Base-by-base conservation (phyloP, 352 stramenopile species). In the Hyaloperonospora arabidopsidis region DNA sequence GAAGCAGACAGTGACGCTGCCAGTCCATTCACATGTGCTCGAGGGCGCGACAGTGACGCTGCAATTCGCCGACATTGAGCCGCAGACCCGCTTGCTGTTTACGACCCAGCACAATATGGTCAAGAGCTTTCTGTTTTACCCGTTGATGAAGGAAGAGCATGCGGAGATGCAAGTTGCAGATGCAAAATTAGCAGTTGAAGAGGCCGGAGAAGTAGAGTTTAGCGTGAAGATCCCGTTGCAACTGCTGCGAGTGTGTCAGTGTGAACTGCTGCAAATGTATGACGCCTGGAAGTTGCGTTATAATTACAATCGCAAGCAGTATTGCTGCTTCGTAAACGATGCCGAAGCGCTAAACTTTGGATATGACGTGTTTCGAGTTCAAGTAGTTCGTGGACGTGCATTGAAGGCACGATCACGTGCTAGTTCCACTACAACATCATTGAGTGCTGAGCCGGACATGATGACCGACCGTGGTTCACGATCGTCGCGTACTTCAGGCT, bases 181-280 rank as follows among this genome's bases (percentile, higher is more conserved):
- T 1, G 73, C 77, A 1, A 90, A 87, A 44, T 49, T 90, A 15
- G 81, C 72, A n/a, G 65, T 88, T 15, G 84, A 93, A 64, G 80
- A 93, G 54, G 77, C 75, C 2, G 67, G 72, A 0, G 84, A 93
- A 46, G 79, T 93, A 0, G 81, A 86, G 17, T 86, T 79, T 19
- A 93, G 79, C 43, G 79, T 89, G 6, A 86, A 83, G 43, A 81
- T 93, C 39, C 84, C 84, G 29, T 59, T 91, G 28, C 79, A 90
- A 52, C 63, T 93, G 49, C 71, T 93, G 22, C 74, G 64, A 1
- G 69, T 90, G 18, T 92, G 81, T 41, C 75, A 87, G 17, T 57
- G 62, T 11, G 84, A 93, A 57, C 63, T 93, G 19, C 54, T 71
- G 45, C 72, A 87, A 41, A 87, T 87, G 70, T 79, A 81, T 35